Conservation (phyloP, 495 filamentous ascomycete species). For the Neurospora sublineolata region DNA sequence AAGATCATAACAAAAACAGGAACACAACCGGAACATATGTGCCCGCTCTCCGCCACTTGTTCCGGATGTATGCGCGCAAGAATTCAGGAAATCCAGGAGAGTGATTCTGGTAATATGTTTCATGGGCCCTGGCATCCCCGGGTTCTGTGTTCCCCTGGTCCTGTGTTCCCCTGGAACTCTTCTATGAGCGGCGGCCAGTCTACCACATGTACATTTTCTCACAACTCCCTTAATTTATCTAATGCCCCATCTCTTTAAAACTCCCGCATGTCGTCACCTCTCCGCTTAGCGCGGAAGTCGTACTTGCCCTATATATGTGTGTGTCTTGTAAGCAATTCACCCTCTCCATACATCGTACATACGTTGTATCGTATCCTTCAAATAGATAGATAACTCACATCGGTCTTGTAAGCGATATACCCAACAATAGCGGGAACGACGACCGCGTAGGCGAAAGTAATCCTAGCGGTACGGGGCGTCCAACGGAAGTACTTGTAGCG, state of each 20-base stretch:
- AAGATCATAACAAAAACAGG: neutral
- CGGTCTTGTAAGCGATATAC: conserved; percentile 60
- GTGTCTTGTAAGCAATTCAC: neutral
- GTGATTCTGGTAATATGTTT: neutral
- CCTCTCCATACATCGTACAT: neutral
- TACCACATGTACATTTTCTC: conserved; percentile 18
- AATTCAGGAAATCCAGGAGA: neutral
- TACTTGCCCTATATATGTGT: conserved; percentile 58
- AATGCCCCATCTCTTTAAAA: conserved; percentile 34
- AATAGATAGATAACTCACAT: conserved; percentile 48
- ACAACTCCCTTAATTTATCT: neutral
- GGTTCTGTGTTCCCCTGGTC: neutral
- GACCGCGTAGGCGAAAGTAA: conserved; percentile 63
- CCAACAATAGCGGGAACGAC: conserved; percentile 58
- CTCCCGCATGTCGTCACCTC: conserved; percentile 67
- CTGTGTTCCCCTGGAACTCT: neutral
- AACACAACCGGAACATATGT: neutral
- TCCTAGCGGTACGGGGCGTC: conserved; percentile 67
- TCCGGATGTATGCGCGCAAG: neutral
- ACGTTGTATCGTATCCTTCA: neutral
- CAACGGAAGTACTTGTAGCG: conserved; percentile 93
- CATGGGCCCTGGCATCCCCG: neutral
- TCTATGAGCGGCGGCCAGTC: neutral
- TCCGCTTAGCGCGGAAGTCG: conserved; percentile 75
- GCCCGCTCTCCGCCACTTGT: neutral